Evolutionary conservation across 108 stramenopile genomes (phyloP).

Genomic region (Cyclostephanos tholiformis): DNA sequence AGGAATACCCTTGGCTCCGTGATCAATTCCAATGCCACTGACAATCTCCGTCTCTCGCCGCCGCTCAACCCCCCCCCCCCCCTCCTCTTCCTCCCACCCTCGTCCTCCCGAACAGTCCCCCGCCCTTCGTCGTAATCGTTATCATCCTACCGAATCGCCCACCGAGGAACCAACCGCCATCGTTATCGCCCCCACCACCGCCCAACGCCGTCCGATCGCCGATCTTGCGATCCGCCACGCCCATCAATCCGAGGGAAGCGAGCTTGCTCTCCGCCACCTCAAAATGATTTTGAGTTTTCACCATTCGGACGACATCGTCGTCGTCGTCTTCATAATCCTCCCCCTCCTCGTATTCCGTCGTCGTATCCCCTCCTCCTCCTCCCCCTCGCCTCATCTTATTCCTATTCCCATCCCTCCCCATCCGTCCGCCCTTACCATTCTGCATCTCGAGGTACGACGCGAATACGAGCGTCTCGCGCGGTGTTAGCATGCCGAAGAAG

Average conservation of each 20-base stretch:
- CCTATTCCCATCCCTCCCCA: background rate
- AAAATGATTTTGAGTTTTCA: conserved; percentile 23
- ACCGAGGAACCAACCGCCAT: background rate
- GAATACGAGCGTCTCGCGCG: conserved; percentile 78
- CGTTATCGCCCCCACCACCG: conserved; percentile 29
- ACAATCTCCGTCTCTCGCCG: conserved; percentile 82
- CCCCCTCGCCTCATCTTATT: too few species aligned
- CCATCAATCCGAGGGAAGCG: conserved; percentile 62
- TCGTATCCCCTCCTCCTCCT: too few species aligned
- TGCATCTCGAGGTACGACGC: conserved; percentile 71
- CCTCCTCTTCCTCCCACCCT: conserved; percentile 33
- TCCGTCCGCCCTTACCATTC: background rate
- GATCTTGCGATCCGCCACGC: conserved; percentile 58
- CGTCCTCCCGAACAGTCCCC: conserved; percentile 14
- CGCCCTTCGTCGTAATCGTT: conserved; percentile 13
- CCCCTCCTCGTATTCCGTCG: too few species aligned
- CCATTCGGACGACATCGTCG: background rate
- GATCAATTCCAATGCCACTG: conserved; percentile 77
- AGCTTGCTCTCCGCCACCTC: conserved; percentile 50
- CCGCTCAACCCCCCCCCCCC: conserved; percentile 82
- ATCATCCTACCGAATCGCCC: too few species aligned
- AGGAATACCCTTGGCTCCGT: conserved; percentile 69
- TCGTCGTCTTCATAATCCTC: too few species aligned
- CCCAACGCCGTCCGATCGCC: conserved; percentile 56
- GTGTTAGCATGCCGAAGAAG: conserved; percentile 84